phyloP scores from a whole-genome alignment of 495 filamentous ascomycete species.

The Penicillium bialowiezense region DNA sequence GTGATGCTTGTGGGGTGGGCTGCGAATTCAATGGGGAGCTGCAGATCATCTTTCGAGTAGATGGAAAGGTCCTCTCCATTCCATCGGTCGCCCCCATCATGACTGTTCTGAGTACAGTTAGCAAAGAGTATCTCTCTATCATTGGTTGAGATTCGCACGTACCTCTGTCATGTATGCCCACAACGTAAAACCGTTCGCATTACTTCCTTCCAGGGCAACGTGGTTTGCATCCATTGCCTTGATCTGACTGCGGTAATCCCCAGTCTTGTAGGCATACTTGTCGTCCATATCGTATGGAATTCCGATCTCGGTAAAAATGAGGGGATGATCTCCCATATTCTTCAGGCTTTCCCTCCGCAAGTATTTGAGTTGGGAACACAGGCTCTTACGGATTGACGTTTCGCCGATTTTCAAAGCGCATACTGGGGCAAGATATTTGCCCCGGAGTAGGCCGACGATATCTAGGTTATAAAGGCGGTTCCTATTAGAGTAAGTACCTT shows the following conservation, averaged over 20 bases:
- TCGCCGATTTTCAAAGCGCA: slow-evolving; percentile 93
- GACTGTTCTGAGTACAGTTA: slow-evolving; percentile 61
- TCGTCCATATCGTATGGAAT: slow-evolving; percentile 99
- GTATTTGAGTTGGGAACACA: slow-evolving; percentile 84
- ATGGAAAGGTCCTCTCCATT: slow-evolving; percentile 97
- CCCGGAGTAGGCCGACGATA: slow-evolving; percentile 86
- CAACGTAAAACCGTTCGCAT: slow-evolving; percentile 77
- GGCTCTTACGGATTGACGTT: slow-evolving; percentile 90
- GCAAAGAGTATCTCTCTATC: no score
- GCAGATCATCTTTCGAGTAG: slow-evolving; percentile 74
- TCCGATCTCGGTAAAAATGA: slow-evolving; percentile 91
- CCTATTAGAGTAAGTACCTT: slow-evolving; percentile 37
- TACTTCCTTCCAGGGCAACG: slow-evolving; percentile 81
- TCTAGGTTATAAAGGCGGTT: slow-evolving; percentile 96
- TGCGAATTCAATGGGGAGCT: slow-evolving; percentile 60
- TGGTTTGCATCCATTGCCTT: slow-evolving; percentile 97
- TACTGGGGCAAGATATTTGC: slow-evolving; percentile 79
- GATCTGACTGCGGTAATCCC: slow-evolving; percentile 89
- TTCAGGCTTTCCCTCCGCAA: slow-evolving; percentile 86
- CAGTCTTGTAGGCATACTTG: slow-evolving; percentile 91
- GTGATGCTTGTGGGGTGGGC: no score
- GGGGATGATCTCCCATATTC: slow-evolving; percentile 86
- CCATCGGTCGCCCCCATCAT: slow-evolving; percentile 91
- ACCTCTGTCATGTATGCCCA: slow-evolving; percentile 83
- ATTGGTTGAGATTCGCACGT: no score